Evolutionary conservation across 2,329 filamentous ascomycete species (phyloP), one percentile per base, ranked within the genome.

Genomic region (Allantophomopsis lycopodina): DNA sequence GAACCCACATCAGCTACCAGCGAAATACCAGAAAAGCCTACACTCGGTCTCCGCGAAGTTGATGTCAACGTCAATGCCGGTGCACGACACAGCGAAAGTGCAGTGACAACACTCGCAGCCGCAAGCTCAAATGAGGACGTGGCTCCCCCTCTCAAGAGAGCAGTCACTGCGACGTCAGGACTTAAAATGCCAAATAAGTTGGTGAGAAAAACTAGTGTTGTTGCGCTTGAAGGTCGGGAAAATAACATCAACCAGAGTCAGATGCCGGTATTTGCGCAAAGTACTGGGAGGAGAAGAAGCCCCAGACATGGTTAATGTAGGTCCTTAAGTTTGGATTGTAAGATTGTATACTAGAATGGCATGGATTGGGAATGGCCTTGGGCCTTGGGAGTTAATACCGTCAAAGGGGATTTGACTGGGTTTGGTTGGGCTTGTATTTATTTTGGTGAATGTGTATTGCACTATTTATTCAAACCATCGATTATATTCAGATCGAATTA

Each of bases 1-100:
- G 14, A 40, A 45, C 40, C 42, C 14, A 30, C 39, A 15, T 41
- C 45, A 15, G 32, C 35, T 6, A 16, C 17, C 5, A 23, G 12
- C 7, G 35, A 42, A 28, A 28, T 38, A 6, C 40, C 16, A 45
- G 45, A 37, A 45, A 49, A 31, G 54, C 59, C 54, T 62, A 58
- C 50, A 51, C 50, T 47, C 31, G 59, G 63, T 46, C 59, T 70
- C 55, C 64, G 65, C 58, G 65, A 71, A 60, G 59, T 69, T 60
- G 63, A 71, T 56, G 43, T 46, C 20, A 58, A 58, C 40, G 43
- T 38, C 15, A 66, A 66, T 54, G 59, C 65, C 50, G 57, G 55
- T 46, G 53, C 50, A 42, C 39, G 45, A 39, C 48, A 23, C 40
- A 40, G 17, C 32, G 35, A 23, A n/a, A 23, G n/a, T 14, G 36